Percentiles rank a stretch among this genome's conserved stretches.
Evolutionary conservation across 1,284 basidiomycete genomes (phyloP).

Genomic region (Spongiforma sp.): DNA sequence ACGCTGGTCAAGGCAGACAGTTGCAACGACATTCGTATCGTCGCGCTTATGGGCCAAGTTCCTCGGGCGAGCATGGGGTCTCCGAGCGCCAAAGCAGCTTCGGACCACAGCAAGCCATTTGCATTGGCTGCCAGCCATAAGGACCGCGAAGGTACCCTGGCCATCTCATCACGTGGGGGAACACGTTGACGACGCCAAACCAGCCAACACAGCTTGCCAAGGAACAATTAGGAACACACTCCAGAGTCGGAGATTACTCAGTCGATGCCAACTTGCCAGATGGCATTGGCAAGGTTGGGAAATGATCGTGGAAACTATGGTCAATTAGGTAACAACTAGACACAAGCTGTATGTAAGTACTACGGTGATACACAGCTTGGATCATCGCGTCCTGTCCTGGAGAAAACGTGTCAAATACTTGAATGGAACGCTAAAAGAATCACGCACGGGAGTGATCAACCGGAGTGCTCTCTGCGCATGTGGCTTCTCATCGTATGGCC

Average conservation of each 20-base stretch:
- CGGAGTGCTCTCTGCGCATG: conserved; percentile 12
- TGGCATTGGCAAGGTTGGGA: no score
- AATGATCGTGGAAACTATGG: no score
- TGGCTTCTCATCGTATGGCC: conserved; percentile 28
- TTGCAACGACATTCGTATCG: no score
- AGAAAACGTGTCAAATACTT: conserved; percentile 6
- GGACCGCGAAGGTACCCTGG: no score
- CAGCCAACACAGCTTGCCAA: neutral
- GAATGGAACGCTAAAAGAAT: neutral
- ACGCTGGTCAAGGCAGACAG: no score
- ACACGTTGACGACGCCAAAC: no score
- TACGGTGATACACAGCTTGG: conserved; percentile 1
- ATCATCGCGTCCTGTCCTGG: no score
- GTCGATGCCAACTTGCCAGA: neutral
- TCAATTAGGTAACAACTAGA: conserved; percentile 10
- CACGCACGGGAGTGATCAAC: conserved; percentile 20
- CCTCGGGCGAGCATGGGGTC: no score
- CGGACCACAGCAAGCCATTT: no score
- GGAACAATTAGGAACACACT: neutral
- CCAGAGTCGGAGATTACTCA: conserved; percentile 1
- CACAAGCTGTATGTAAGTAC: neutral
- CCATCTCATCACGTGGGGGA: no score
- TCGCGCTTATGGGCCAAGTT: no score
- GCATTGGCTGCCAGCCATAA: neutral
- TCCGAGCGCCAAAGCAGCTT: no score